phyloP scores from a whole-genome alignment of 129 eudicot genomes.

The Flaveria linearis region DNA sequence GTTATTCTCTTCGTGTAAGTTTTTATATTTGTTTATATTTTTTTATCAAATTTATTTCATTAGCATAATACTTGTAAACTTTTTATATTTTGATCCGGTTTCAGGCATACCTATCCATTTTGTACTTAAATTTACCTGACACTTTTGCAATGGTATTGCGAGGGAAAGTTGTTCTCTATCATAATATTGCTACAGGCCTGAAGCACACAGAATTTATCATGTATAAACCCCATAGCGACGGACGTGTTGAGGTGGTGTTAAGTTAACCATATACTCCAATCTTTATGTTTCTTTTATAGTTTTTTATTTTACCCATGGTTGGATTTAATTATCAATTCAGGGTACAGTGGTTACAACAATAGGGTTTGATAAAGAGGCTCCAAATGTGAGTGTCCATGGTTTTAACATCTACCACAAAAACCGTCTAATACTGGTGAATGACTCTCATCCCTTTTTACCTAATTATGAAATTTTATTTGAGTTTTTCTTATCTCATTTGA shows the following conservation, averaged over 20 bases:
- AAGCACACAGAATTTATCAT: slow-evolving; percentile 73
- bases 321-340: slow-evolving; percentile 41
- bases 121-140: slow-evolving; percentile 71
- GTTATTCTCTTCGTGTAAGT: slow-evolving; percentile 82
- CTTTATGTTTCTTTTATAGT: neutral
- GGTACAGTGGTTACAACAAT: slow-evolving; percentile 70
- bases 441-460: slow-evolving; percentile 7
- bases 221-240: slow-evolving; percentile 75
- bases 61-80: slow-evolving; percentile 7
- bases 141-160: slow-evolving; percentile 64
- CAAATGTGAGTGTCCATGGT: slow-evolving; percentile 69
- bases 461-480: neutral
- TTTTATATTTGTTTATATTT: neutral
- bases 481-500: neutral
- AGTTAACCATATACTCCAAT: neutral
- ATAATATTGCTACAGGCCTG: slow-evolving; percentile 75
- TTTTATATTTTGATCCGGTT: slow-evolving; percentile 6
- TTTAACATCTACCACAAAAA: slow-evolving; percentile 94
- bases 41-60: neutral
- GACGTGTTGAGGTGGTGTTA: slow-evolving; percentile 49
- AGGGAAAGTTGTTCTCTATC: slow-evolving; percentile 63
- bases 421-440: slow-evolving; percentile 81
- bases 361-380: slow-evolving; percentile 89
- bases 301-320: neutral
- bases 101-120: slow-evolving; percentile 77